Conservation (phyloP, 1,284 basidiomycete genomes). For the Cryptococcus maquisensis region DNA sequence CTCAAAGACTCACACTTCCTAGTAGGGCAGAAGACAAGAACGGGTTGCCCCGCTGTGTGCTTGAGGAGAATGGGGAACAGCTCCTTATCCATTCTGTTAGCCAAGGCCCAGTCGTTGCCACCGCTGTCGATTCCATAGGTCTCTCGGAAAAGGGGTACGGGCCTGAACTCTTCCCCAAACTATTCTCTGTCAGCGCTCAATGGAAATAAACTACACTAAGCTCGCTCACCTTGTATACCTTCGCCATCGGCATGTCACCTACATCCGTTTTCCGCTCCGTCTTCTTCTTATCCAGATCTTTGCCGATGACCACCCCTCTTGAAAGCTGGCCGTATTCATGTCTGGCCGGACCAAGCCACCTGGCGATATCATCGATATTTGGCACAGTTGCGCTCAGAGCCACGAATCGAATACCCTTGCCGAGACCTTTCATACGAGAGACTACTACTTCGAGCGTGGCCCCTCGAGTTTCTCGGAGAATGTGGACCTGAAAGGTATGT, state of each 20-base stretch:
- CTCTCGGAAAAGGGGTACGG: constrained; percentile 70
- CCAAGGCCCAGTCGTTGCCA: constrained; percentile 77
- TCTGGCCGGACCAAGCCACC: constrained; percentile 67
- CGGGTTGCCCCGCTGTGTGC: constrained; percentile 70
- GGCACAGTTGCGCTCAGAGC: constrained; percentile 86
- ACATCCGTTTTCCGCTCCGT: neutral
- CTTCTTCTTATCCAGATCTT: constrained; percentile 3
- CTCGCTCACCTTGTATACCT: constrained; percentile 63
- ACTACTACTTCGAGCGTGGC: constrained; percentile 90
- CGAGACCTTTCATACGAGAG: constrained; percentile 71
- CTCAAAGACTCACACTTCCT: constrained; percentile 60
- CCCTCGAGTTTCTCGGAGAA: constrained; percentile 81
- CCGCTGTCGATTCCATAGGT: constrained; percentile 60
- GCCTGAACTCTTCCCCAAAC: constrained; percentile 88
- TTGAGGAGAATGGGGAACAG: constrained; percentile 66
- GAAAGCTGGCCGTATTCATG: constrained; percentile 2
- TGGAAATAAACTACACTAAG: neutral
- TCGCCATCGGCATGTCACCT: constrained; percentile 54
- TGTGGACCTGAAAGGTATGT: constrained; percentile 65
- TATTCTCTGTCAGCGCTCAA: constrained; percentile 40
- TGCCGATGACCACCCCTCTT: constrained; percentile 14
- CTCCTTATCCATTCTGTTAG: constrained; percentile 66
- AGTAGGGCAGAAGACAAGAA: constrained; percentile 79
- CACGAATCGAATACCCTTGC: constrained; percentile 69
- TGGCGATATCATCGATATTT: constrained; percentile 83